A percentile compares a stretch with the other conserved stretches of the same genome.
Conservation (phyloP, 2,329 filamentous ascomycete genomes). For the Nemania sp. region DNA sequence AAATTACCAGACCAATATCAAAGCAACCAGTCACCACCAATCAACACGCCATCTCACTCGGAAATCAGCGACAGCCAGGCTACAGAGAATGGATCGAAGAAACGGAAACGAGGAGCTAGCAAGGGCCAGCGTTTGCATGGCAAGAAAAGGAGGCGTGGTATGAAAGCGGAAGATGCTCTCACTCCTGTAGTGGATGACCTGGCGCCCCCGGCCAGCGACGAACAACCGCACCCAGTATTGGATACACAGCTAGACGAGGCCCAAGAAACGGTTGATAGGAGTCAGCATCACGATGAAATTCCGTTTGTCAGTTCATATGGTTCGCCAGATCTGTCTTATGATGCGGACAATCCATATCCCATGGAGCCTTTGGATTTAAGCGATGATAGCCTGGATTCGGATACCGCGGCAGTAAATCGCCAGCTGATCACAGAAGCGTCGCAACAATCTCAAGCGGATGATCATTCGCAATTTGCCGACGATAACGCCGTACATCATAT, state of each 20-base stretch:
- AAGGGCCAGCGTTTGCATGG: conserved; percentile 27
- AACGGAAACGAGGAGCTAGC: conserved; percentile 34
- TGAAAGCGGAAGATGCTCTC: conserved; percentile 20
- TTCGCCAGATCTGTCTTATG: conserved; percentile 22
- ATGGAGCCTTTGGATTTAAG: conserved; percentile 22
- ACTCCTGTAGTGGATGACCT: conserved; percentile 30
- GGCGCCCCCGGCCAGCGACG: conserved; percentile 7
- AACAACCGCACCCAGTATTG: conserved; percentile 1
- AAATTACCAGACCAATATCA: conserved; percentile 1
- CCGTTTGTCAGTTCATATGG: not conserved
- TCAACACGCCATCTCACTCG: conserved; percentile 17
- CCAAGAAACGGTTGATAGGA: conserved; percentile 6
- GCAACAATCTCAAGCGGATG: conserved; percentile 33
- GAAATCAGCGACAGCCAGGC: conserved; percentile 27
- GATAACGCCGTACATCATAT: not conserved
- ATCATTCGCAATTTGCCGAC: not conserved
- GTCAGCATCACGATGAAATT: not conserved
- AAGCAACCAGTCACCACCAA: conserved; percentile 15
- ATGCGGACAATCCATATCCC: conserved; percentile 12
- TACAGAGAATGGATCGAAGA: conserved; percentile 32
- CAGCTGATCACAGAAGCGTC: conserved; percentile 40
- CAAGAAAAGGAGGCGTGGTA: conserved; percentile 35
- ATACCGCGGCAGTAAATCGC: conserved; percentile 37
- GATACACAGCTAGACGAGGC: not conserved
- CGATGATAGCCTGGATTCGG: conserved; percentile 31